Conservation (phyloP, 2,329 filamentous ascomycete species). For the Helotiales sp. region DNA sequence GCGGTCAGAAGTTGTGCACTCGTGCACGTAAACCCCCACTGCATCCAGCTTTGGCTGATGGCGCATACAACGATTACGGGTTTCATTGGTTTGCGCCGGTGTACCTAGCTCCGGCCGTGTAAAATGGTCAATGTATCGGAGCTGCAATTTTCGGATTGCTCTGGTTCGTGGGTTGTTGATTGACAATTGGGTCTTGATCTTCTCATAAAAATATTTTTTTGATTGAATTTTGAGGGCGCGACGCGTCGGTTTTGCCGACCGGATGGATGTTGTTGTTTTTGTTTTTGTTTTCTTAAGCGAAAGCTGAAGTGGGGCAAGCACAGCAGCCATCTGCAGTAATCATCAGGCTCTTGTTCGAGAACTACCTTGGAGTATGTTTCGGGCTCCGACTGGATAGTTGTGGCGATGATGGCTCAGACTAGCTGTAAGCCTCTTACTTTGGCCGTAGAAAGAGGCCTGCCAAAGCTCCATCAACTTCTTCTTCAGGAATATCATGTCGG, state of each 20-base stretch:
- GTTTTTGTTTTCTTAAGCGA: no score
- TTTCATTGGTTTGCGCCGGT: no score
- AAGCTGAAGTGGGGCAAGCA: no score
- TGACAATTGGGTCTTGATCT: background rate
- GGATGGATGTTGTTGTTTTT: no score
- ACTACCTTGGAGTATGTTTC: constrained; percentile 77
- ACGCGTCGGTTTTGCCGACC: no score
- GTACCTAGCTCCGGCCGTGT: background rate
- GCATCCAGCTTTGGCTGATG: background rate
- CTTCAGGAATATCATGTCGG: background rate
- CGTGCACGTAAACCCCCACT: background rate
- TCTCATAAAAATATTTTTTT: background rate
- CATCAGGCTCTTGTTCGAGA: constrained; percentile 70
- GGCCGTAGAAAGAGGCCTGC: background rate
- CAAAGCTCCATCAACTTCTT: background rate
- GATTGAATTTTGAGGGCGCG: background rate
- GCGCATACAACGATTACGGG: background rate
- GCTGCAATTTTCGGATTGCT: background rate
- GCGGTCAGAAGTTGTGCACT: background rate
- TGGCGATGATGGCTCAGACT: constrained; percentile 70
- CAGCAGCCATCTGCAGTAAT: constrained; percentile 81
- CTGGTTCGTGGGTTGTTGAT: background rate
- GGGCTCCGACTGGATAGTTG: constrained; percentile 75
- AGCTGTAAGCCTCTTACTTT: background rate
- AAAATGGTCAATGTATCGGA: background rate